phyloP scores from a whole-genome alignment of 2,329 filamentous ascomycete species.

The Leptographium wingfieldii region DNA sequence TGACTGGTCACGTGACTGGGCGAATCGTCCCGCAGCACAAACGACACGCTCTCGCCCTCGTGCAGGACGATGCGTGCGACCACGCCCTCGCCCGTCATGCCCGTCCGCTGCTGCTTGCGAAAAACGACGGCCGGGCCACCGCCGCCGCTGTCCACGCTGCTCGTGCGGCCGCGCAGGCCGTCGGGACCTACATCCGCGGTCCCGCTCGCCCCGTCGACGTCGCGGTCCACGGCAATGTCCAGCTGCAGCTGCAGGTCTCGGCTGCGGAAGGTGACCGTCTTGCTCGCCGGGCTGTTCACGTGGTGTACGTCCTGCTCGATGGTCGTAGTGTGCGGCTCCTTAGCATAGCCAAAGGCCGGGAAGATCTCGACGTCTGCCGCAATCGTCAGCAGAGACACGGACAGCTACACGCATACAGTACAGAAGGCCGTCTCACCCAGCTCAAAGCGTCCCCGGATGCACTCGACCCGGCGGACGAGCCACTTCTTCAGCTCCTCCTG shows the following conservation, averaged over 20 bases:
- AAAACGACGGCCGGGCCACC: constrained; percentile 45
- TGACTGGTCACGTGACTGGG: constrained; percentile 42
- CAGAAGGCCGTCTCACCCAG: constrained; percentile 29
- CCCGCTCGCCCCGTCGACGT: not conserved
- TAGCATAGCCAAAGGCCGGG: constrained; percentile 60
- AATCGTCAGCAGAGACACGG: not conserved
- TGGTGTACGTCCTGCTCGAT: constrained; percentile 33
- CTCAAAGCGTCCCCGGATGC: constrained; percentile 53
- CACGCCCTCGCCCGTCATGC: constrained; percentile 49
- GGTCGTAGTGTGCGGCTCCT: constrained; percentile 46
- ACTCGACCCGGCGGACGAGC: constrained; percentile 60
- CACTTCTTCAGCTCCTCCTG: constrained; percentile 55
- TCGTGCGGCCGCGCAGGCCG: constrained; percentile 23
- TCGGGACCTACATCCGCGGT: constrained; percentile 14
- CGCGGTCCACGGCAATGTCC: constrained; percentile 48
- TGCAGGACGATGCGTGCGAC: constrained; percentile 44
- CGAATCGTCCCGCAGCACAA: constrained; percentile 53
- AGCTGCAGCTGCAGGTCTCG: constrained; percentile 48
- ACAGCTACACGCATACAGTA: not conserved
- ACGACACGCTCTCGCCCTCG: constrained; percentile 57
- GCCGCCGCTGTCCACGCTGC: constrained; percentile 19
- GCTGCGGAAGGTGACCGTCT: constrained; percentile 51
- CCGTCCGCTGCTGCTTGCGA: constrained; percentile 35
- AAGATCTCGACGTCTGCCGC: constrained; percentile 52
- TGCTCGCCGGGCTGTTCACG: constrained; percentile 30